Percentiles rank a stretch among this genome's conserved stretches.
Evolutionary conservation across 1,284 basidiomycete genomes (phyloP).

Genomic region (Cryptococcus sp.): DNA sequence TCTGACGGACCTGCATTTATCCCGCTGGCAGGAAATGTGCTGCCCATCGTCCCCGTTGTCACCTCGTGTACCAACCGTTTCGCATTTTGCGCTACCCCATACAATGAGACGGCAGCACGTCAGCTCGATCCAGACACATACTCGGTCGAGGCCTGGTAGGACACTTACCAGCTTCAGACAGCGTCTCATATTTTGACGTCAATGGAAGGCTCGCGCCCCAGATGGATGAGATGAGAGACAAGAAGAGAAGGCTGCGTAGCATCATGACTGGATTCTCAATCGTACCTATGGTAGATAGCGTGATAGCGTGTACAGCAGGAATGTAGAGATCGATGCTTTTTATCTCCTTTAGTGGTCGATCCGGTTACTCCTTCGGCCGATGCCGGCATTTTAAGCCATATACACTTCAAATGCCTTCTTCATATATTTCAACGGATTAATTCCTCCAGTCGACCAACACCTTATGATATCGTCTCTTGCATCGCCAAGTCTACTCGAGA

Average conservation of each 20-base stretch:
- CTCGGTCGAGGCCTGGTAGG: background rate
- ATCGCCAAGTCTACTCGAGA: no score
- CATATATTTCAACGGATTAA: no score
- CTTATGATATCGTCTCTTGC: no score
- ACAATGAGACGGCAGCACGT: background rate
- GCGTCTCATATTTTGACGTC: slow-evolving; percentile 21
- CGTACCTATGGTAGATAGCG: background rate
- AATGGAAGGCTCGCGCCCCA: background rate
- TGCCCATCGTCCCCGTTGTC: slow-evolving; percentile 45
- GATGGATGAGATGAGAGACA: background rate
- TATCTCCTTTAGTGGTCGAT: background rate
- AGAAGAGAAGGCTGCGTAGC: background rate
- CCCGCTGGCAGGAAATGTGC: slow-evolving; percentile 38
- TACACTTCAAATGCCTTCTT: no score
- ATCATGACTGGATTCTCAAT: background rate
- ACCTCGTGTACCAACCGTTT: slow-evolving; percentile 31
- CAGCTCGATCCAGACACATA: background rate
- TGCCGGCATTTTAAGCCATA: slow-evolving; percentile 1
- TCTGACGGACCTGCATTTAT: slow-evolving; percentile 34
- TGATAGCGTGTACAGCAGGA: background rate
- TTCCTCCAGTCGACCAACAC: no score
- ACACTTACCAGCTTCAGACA: slow-evolving; percentile 31
- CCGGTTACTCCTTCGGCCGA: slow-evolving; percentile 1
- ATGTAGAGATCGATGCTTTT: background rate
- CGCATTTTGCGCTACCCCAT: slow-evolving; percentile 23